phyloP scores from a whole-genome alignment of 805 yeast species.

The Metschnikowia gruessii region DNA sequence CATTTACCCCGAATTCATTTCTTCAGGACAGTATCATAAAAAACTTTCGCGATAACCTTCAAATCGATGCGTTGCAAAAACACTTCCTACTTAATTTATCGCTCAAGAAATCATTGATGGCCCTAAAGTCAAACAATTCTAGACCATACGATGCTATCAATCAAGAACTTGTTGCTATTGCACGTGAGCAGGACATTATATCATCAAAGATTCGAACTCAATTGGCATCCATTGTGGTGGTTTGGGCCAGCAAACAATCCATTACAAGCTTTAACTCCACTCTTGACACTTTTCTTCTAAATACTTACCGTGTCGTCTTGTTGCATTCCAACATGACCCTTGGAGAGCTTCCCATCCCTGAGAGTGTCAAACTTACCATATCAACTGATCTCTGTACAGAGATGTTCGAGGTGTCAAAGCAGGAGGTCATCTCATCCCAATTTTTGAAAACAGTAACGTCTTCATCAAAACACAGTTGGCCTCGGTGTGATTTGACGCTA shows the following conservation, averaged over 20 bases:
- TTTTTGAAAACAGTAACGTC: slow-evolving; percentile 23
- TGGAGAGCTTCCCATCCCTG: slow-evolving; percentile 14
- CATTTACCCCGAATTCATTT: not conserved
- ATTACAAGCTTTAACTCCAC: slow-evolving; percentile 7
- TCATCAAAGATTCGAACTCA: slow-evolving; percentile 18
- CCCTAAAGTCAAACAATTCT: slow-evolving; percentile 2
- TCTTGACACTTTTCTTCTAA: slow-evolving; percentile 25
- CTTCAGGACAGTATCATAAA: slow-evolving; percentile 8
- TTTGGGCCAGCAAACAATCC: slow-evolving; percentile 7
- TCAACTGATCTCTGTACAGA: slow-evolving; percentile 34
- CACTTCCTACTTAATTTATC: slow-evolving; percentile 24
- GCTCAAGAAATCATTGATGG: slow-evolving; percentile 18
- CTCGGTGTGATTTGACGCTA: slow-evolving; percentile 34
- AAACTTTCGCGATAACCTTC: slow-evolving; percentile 21
- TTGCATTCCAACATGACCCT: slow-evolving; percentile 2
- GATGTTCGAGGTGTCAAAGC: slow-evolving; percentile 23
- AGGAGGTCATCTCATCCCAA: slow-evolving; percentile 17
- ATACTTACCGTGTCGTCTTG: slow-evolving; percentile 16
- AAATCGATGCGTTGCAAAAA: slow-evolving; percentile 23
- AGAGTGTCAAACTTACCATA: slow-evolving; percentile 24
- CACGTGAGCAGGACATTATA: slow-evolving; percentile 23
- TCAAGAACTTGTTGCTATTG: slow-evolving; percentile 4
- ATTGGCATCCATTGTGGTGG: slow-evolving; percentile 22
- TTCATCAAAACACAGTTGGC: slow-evolving; percentile 35
- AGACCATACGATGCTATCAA: slow-evolving; percentile 4